Conservation (phyloP, 2,329 filamentous ascomycete genomes). For the Colletotrichum gloeosporioides region DNA sequence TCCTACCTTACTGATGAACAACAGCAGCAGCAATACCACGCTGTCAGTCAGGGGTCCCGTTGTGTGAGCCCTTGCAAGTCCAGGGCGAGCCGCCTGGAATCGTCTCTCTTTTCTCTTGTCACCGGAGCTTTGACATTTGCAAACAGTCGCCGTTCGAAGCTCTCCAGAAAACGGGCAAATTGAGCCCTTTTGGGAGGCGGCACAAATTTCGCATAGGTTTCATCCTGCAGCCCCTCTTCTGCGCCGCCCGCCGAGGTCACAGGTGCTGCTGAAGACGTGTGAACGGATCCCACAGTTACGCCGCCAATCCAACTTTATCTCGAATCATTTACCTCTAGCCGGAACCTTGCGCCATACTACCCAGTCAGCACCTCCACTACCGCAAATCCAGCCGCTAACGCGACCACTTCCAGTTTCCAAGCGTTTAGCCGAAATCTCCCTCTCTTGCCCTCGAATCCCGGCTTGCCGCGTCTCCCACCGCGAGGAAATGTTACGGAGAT, state of each 20-base stretch:
- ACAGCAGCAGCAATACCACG: not conserved
- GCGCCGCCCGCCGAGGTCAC: not conserved
- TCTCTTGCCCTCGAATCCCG: not conserved
- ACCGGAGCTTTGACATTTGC: not conserved
- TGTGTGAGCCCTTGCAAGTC: not conserved
- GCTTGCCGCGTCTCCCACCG: not conserved
- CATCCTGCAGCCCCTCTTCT: not conserved
- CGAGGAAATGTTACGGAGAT: not conserved
- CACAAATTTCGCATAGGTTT: not conserved
- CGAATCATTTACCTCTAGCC: not conserved
- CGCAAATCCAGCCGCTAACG: not conserved
- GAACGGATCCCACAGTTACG: not conserved
- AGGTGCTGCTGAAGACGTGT: not conserved
- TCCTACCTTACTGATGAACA: not conserved
- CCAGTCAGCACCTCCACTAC: not conserved
- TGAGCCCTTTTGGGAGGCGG: not conserved
- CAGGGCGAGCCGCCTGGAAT: not conserved
- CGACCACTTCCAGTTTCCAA: not conserved
- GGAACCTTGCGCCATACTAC: not conserved
- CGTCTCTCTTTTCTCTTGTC: not conserved
- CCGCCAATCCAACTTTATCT: conserved; percentile 9
- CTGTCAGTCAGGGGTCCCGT: not conserved
- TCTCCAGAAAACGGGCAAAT: not conserved
- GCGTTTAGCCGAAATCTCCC: not conserved
- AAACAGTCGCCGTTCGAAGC: conserved; percentile 1